Base-by-base conservation (phyloP, 2,329 filamentous ascomycete genomes). In the Allantophomopsis cytisporea region DNA sequence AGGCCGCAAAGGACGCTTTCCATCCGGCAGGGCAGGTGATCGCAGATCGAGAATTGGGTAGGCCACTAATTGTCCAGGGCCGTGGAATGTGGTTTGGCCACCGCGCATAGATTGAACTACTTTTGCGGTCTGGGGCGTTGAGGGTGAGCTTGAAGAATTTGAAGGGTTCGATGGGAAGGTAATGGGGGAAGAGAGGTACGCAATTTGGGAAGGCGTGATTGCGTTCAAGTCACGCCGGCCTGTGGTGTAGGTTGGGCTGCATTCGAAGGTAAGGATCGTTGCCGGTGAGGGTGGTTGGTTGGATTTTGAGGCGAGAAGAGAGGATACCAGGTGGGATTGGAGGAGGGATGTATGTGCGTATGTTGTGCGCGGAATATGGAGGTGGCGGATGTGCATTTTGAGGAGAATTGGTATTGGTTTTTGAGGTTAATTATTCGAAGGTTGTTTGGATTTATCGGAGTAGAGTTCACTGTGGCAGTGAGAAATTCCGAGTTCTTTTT, bases 51-150 rank as follows among this genome's bases (percentile, higher is more conserved):
- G 58, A 38, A 95, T 75, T 3, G 89, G 86, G 66, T 94, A 98
- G n/a, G 88, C 76, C 30, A 95, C 83, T 37, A 94, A 63, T 58
- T 98, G 91, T 0, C 89, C 89, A 0, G 89, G 91, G 0, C 89
- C 91, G 57, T 98, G 91, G 63, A 94, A 96, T 2, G 91, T 96
- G 0, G 85, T 88, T 47, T 94, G 77, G 0, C 91, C 91, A 44
- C 91, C 91, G 40, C 91, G 78, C n/a, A 60, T 57, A 11, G 63
- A 54, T 7, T 59, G 57, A 3, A 65, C 57, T 41, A 56, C 38
- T 2, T 50, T 43, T 3, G 53, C 48, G 16, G 7, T 17, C 18
- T 38, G 28, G 18, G 33, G 36, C 28, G n/a, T 13, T 3, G 23
- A 5, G 31, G 14, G 30, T 31, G 14, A 14, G 30, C 8, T 30